Percentiles rank a stretch among this genome's conserved stretches.
These are phyloP conservation scores for Scutellaria baicalensis DNA, from an alignment of 257 asterid species.

Conservation along the genomic window DNA sequence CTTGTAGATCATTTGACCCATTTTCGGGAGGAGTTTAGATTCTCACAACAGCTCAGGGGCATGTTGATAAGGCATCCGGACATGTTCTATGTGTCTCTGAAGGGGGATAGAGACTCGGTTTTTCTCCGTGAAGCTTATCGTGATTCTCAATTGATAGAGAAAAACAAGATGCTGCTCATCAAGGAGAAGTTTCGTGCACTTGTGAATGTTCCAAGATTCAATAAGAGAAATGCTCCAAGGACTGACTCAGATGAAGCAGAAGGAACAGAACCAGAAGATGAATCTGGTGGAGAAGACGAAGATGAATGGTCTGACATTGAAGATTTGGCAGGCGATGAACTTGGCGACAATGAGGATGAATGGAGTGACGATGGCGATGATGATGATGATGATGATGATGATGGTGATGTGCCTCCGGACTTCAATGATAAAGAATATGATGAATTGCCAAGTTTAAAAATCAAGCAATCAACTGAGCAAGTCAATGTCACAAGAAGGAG, in stretches of 20 bases:
- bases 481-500: slow-evolving; percentile 35
- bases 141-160: slow-evolving; percentile 81
- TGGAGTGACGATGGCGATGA: slow-evolving; percentile 14
- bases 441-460: slow-evolving; percentile 31
- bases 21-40: slow-evolving; percentile 88
- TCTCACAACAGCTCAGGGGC: slow-evolving; percentile 96
- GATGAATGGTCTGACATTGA: slow-evolving; percentile 73
- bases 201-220: slow-evolving; percentile 60
- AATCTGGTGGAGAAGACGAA: slow-evolving; percentile 37
- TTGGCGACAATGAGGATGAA: slow-evolving; percentile 31
- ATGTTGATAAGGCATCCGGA: slow-evolving; percentile 98
- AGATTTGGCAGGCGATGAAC: slow-evolving; percentile 45
- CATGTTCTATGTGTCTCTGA: slow-evolving; percentile 85
- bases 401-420: slow-evolving; percentile 71
- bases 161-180: slow-evolving; percentile 75
- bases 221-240: slow-evolving; percentile 28
- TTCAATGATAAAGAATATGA: slow-evolving; percentile 45
- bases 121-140: slow-evolving; percentile 91
- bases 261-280: slow-evolving; percentile 28
- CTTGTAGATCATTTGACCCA: slow-evolving; percentile 94
- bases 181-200: slow-evolving; percentile 94
- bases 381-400: slow-evolving; percentile 57
- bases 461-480: slow-evolving; percentile 24
- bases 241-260: slow-evolving; percentile 29
- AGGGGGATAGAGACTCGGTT: slow-evolving; percentile 95